Evolutionary conservation across 176 grass and related monocot genomes (phyloP).

Genomic region (Ampelocalamus luodianensis): DNA sequence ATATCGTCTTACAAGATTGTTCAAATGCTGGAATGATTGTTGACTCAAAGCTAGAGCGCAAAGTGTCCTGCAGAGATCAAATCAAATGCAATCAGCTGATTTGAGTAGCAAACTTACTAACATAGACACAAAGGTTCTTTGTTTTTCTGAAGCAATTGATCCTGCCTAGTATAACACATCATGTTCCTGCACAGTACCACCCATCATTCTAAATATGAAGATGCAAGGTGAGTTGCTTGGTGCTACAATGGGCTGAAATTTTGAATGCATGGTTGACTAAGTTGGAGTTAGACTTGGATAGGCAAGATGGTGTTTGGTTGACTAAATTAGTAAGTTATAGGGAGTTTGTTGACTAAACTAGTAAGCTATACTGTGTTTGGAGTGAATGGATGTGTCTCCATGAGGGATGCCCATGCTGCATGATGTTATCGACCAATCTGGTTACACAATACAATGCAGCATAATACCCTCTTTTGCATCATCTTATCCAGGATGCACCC

Average conservation of each 20-base stretch:
- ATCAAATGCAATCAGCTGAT: conserved; percentile 30
- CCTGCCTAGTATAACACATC: not conserved
- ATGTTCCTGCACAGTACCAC: conserved; percentile 19
- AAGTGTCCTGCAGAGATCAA: conserved; percentile 62
- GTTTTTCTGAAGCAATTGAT: not conserved
- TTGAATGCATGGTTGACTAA: conserved; percentile 10
- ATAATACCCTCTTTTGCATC: not conserved
- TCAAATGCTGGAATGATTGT: conserved; percentile 91
- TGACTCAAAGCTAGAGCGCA: conserved; percentile 76
- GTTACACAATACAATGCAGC: not conserved
- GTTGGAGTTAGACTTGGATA: not conserved
- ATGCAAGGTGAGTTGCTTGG: not conserved
- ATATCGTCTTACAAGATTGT: conserved; percentile 83
- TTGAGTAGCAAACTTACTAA: conserved; percentile 20
- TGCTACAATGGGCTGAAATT: not conserved
- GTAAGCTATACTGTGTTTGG: not conserved
- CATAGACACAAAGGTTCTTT: not conserved
- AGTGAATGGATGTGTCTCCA: conserved; percentile 4
- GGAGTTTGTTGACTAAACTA: not conserved
- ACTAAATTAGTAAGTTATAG: not conserved
- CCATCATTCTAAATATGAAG: conserved; percentile 4
- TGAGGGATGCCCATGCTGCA: conserved; percentile 1
- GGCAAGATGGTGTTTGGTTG: conserved; percentile 17
- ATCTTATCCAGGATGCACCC: conserved; percentile 4
- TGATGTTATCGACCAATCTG: not conserved